These are phyloP conservation scores for Aspergillus terreus DNA, from an alignment of 2,329 filamentous ascomycete genomes.

Conservation along the genomic window DNA sequence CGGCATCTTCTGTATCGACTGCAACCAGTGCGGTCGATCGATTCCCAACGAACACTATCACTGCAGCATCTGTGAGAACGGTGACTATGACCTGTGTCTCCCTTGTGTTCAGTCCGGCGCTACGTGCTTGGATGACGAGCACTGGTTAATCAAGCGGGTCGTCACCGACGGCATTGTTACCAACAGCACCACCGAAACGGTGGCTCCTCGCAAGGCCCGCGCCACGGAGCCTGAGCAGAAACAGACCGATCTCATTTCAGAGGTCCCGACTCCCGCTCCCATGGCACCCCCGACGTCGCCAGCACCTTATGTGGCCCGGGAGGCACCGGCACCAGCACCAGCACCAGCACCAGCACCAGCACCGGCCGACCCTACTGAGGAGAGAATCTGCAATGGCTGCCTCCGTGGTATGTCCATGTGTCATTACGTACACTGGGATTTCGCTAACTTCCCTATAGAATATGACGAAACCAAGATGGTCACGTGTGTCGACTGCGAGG, in stretches of 20 bases:
- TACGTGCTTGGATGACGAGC: conserved; percentile 71
- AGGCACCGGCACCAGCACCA: background rate
- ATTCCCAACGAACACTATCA: conserved; percentile 87
- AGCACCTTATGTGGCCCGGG: background rate
- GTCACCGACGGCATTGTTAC: conserved; percentile 74
- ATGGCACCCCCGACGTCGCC: background rate
- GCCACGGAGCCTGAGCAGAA: conserved; percentile 27
- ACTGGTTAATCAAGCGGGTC: conserved; percentile 93
- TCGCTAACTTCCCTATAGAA: conserved; percentile 41
- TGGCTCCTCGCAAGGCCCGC: conserved; percentile 59
- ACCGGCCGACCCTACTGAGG: conserved; percentile 5
- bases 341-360: background rate
- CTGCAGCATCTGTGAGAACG: conserved; percentile 87
- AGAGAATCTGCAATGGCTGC: conserved; percentile 62
- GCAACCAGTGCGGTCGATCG: conserved; percentile 79
- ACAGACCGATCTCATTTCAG: conserved; percentile 21
- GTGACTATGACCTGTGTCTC: conserved; percentile 90
- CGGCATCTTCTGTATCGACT: conserved; percentile 76
- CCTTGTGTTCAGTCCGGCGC: conserved; percentile 71
- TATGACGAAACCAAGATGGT: conserved; percentile 76
- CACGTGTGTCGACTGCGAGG: conserved; percentile 78
- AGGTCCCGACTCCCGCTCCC: conserved; percentile 12
- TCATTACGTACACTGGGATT: background rate
- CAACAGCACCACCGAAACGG: conserved; percentile 79
- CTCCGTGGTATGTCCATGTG: conserved; percentile 50